phyloP scores from a whole-genome alignment of 106 monocot species.

The Dioscorea zingiberensis region DNA sequence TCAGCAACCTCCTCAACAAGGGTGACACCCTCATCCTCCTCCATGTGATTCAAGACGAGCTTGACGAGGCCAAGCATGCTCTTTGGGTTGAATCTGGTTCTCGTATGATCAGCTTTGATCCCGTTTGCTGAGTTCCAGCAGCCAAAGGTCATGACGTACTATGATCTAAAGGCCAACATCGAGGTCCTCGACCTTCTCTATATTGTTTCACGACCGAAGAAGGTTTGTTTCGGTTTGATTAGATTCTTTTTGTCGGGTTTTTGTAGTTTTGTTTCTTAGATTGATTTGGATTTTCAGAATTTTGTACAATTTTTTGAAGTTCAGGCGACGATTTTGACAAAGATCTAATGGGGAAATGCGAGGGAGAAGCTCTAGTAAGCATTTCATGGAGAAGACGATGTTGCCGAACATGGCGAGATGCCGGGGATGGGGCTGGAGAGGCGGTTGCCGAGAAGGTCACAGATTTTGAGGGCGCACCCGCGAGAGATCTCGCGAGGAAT shows the following conservation, averaged over 20 bases:
- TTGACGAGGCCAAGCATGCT: conserved; percentile 31
- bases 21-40: conserved; percentile 63
- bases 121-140: conserved; percentile 25
- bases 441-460: too few species aligned
- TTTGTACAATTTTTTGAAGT: background rate
- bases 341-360: conserved; percentile 34
- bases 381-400: too few species aligned
- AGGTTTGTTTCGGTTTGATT: too few species aligned
- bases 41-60: conserved; percentile 23
- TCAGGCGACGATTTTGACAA: conserved; percentile 16
- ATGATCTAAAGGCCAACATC: conserved; percentile 13
- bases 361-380: conserved; percentile 26
- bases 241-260: background rate
- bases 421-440: too few species aligned
- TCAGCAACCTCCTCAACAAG: conserved; percentile 57
- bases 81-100: conserved; percentile 43
- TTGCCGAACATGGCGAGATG: too few species aligned
- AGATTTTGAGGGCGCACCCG: too few species aligned
- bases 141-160: conserved; percentile 10
- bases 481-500: too few species aligned
- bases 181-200: conserved; percentile 23
- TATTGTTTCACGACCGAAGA: conserved; percentile 14
- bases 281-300: background rate
- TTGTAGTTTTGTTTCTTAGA: conserved; percentile 1
- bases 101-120: conserved; percentile 35